A percentile compares a stretch with the other conserved stretches of the same genome.
These are phyloP conservation scores for Chloranthus sessilifolius DNA, from an alignment of 164 flowering plant species.

Conservation along the genomic window DNA sequence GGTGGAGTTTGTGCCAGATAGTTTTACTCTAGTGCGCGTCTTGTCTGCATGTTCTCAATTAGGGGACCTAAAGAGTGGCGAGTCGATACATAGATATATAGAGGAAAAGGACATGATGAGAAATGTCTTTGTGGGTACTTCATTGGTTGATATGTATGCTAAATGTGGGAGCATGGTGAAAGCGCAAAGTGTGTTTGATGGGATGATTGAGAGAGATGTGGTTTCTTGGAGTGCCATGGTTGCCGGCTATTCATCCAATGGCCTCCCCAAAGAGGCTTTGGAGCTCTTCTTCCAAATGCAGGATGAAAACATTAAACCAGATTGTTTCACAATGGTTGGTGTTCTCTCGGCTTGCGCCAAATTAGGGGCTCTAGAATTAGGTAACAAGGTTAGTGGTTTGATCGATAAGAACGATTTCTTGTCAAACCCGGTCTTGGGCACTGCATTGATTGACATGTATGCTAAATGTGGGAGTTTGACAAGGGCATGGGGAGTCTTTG, in stretches of 20 bases:
- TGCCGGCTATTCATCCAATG: constrained; percentile 26
- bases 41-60: constrained; percentile 25
- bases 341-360: constrained; percentile 30
- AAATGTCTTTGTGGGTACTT: constrained; percentile 25
- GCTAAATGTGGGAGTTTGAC: constrained; percentile 48
- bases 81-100: constrained; percentile 18
- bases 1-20: constrained; percentile 22
- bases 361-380: constrained; percentile 26
- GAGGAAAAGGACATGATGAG: constrained; percentile 18
- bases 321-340: constrained; percentile 31
- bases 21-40: constrained; percentile 26
- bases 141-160: constrained; percentile 29
- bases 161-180: constrained; percentile 30
- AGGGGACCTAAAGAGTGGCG: constrained; percentile 24
- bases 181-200: constrained; percentile 23
- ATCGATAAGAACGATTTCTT: constrained; percentile 18
- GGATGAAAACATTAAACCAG: constrained; percentile 22
- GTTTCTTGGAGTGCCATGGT: constrained; percentile 30
- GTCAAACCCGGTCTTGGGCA: constrained; percentile 26
- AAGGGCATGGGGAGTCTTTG: constrained; percentile 23
- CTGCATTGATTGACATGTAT: constrained; percentile 67
- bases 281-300: constrained; percentile 25
- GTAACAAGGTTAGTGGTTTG: constrained; percentile 15
- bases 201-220: constrained; percentile 24
- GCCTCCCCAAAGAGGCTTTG: constrained; percentile 29